Evolutionary conservation across 2,329 filamentous ascomycete species (phyloP), one percentile per base, ranked within the genome.

Genomic region (Ophiostoma fasciatum): DNA sequence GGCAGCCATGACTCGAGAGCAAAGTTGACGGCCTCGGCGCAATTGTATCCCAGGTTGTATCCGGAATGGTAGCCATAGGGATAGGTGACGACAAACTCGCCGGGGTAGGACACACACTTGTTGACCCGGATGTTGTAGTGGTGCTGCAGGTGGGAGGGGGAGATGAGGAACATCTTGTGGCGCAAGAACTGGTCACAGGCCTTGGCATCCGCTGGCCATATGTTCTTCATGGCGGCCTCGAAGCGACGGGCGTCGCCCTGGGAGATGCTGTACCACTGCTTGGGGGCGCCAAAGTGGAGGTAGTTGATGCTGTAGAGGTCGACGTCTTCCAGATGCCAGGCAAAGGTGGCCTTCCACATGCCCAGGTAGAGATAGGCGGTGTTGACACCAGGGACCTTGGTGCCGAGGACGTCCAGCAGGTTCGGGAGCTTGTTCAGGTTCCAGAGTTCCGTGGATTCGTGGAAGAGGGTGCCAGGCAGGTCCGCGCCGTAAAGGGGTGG

Each of bases 241-340:
- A 98, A 98, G 13, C 81, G 78, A 34, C 85, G 75, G 12, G 88
- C 85, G 54, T 98, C 90, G 45, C 82, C 82, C 55, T 96, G 92
- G 1, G 88, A 94, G 46, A 98, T 96, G 57, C 87, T 94, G 61
- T 98, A 98, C 90, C 90, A 98, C 56, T 98, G 90, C 59, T 98
- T 98, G 0, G 90, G 90, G 2, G 90, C 90, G 37, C 90, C 90
- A 55, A 98, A 98, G 52, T 98, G 90, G 41, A 98, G 85, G 56
- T 94, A 98, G 61, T 98, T 98, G 68, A 98, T 98, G 55, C 87
- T 96, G 73, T 98, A 98, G 5, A 98, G 71, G 61, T 98, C 90
- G 28, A 98, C 88, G 54, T 98, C 90, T 55, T 98, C 90, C 36
- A 98, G 62, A 68, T 98, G 90, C 90, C 90, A 98, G 8, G 90